Percentiles rank a stretch among this genome's conserved stretches.
Conservation (phyloP, 2,329 filamentous ascomycete species). For the Sporothrix protearum region DNA sequence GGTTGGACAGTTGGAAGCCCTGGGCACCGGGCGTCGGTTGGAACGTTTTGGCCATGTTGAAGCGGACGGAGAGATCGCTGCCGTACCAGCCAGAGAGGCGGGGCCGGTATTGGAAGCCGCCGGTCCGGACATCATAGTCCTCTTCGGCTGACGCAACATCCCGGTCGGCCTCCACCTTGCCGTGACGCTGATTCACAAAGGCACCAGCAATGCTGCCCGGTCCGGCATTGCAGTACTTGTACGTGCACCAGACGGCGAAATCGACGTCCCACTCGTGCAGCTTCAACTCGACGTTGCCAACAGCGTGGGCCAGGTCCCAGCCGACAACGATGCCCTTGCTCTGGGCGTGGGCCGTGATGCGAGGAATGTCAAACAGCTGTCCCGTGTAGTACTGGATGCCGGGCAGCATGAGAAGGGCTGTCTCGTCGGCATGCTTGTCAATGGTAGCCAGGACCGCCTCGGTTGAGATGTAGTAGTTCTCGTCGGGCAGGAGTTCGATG, state of each 20-base stretch:
- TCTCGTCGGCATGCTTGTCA: constrained; percentile 66
- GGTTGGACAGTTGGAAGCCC: constrained; percentile 84
- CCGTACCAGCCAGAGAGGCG: constrained; percentile 86
- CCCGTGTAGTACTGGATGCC: constrained; percentile 92
- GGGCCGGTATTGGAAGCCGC: constrained; percentile 50
- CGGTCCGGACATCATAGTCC: constrained; percentile 35
- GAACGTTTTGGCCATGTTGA: constrained; percentile 81
- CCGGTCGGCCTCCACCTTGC: constrained; percentile 44
- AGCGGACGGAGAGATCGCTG: constrained; percentile 69
- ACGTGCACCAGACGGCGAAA: constrained; percentile 89
- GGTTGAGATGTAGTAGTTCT: constrained; percentile 61
- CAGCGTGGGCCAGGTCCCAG: constrained; percentile 63
- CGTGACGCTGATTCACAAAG: constrained; percentile 76
- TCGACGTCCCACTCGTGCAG: constrained; percentile 89
- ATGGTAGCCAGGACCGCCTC: constrained; percentile 69
- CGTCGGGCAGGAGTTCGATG: constrained; percentile 66
- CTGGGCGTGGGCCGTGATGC: constrained; percentile 72
- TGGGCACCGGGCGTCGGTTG: constrained; percentile 71
- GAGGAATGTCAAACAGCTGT: constrained; percentile 77
- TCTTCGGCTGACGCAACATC: neutral
- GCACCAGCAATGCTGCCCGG: constrained; percentile 76
- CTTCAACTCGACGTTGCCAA: constrained; percentile 73
- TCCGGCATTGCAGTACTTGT: constrained; percentile 89
- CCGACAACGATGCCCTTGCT: constrained; percentile 52
- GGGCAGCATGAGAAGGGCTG: constrained; percentile 75